A percentile compares a stretch with the other conserved stretches of the same genome.
phyloP scores from a whole-genome alignment of 2,329 filamentous ascomycete species.

The Lecanoromycetidae sp. region DNA sequence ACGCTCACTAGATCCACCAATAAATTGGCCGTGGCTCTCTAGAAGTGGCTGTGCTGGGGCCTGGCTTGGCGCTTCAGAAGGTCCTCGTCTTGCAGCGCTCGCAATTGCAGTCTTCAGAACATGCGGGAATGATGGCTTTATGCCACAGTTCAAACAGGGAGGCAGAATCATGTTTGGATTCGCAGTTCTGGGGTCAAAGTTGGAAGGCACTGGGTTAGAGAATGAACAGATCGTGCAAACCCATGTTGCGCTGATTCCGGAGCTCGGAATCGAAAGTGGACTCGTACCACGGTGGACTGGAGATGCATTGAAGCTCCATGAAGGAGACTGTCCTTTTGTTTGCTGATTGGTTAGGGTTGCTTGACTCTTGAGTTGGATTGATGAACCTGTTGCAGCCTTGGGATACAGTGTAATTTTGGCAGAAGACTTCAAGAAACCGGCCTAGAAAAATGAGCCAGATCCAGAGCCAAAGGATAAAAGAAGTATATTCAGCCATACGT shows the following conservation, averaged over 20 bases:
- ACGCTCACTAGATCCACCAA: neutral
- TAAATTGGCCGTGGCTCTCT: slow-evolving; percentile 10
- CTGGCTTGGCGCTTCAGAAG: slow-evolving; percentile 19
- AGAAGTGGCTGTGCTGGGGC: slow-evolving; percentile 21
- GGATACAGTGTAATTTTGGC: slow-evolving; percentile 82
- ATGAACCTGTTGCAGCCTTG: slow-evolving; percentile 59
- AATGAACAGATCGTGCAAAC: slow-evolving; percentile 93
- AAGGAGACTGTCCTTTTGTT: slow-evolving; percentile 22
- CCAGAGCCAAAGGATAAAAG: slow-evolving; percentile 6
- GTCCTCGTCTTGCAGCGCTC: slow-evolving; percentile 44
- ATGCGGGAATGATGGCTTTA: slow-evolving; percentile 73
- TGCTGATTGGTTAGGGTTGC: slow-evolving; percentile 18
- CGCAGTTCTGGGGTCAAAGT: slow-evolving; percentile 77
- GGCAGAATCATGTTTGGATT: slow-evolving; percentile 68
- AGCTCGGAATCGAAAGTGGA: slow-evolving; percentile 30
- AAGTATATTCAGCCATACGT: slow-evolving; percentile 43
- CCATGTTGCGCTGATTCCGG: slow-evolving; percentile 56
- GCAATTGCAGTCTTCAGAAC: slow-evolving; percentile 78
- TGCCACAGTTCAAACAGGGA: slow-evolving; percentile 84
- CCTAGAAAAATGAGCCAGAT: slow-evolving; percentile 35
- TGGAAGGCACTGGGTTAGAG: slow-evolving; percentile 81
- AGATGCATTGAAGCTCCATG: slow-evolving; percentile 37
- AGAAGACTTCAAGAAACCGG: slow-evolving; percentile 88
- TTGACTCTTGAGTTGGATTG: slow-evolving; percentile 44
- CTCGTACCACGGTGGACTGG: slow-evolving; percentile 36